Evolutionary conservation across 108 stramenopile genomes (phyloP).

Genomic region (Skeletonema potamos): DNA sequence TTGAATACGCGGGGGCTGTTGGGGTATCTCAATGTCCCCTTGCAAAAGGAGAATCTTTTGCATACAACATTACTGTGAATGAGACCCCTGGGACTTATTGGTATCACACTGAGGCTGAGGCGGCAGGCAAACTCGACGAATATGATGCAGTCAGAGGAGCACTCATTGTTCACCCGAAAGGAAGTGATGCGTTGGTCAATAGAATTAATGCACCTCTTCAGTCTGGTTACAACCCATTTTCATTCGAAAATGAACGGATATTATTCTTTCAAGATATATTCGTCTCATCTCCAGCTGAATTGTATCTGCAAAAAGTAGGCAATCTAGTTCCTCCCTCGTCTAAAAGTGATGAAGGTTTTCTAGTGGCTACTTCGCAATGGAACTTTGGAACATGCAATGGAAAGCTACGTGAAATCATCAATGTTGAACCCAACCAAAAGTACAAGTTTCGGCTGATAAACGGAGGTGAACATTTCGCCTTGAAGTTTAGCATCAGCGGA

Average conservation of each 20-base stretch:
- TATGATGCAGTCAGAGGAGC: slow-evolving; percentile 18
- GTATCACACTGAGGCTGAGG: slow-evolving; percentile 2
- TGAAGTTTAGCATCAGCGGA: slow-evolving; percentile 8
- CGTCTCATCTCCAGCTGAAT: background rate
- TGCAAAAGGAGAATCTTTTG: slow-evolving; percentile 2
- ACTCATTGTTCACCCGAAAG: slow-evolving; percentile 29
- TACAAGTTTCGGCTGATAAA: slow-evolving; percentile 29
- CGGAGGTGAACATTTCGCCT: slow-evolving; percentile 11
- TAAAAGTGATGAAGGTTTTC: slow-evolving; percentile 26
- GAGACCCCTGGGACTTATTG: slow-evolving; percentile 19
- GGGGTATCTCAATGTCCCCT: slow-evolving; percentile 33
- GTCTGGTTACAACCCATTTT: background rate
- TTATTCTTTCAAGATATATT: slow-evolving; percentile 27
- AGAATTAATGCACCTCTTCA: background rate
- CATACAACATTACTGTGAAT: slow-evolving; percentile 14
- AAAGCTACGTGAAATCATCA: slow-evolving; percentile 26
- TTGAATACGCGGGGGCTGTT: slow-evolving; percentile 20
- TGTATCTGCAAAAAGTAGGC: background rate
- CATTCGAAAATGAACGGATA: slow-evolving; percentile 23
- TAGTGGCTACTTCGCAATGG: slow-evolving; percentile 15
- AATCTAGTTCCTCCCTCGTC: slow-evolving; percentile 6
- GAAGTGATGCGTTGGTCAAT: slow-evolving; percentile 11
- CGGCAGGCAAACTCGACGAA: slow-evolving; percentile 3
- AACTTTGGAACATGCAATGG: slow-evolving; percentile 36
- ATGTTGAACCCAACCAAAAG: slow-evolving; percentile 1